These are phyloP conservation scores for Salisapilia sapeloensis DNA, from an alignment of 352 stramenopile species.

Conservation along the genomic window DNA sequence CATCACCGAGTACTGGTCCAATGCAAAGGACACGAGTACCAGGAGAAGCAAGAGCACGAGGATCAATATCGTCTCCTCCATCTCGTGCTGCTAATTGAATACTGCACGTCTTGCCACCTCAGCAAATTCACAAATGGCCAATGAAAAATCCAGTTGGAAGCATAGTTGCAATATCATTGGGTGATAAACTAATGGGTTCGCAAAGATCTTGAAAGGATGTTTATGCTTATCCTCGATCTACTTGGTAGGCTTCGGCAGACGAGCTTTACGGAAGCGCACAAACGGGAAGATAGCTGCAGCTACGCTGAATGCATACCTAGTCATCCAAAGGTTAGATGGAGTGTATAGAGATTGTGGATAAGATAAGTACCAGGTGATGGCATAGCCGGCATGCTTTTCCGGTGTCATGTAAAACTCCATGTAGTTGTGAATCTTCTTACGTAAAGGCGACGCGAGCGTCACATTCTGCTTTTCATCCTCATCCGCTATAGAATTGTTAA, in stretches of 20 bases:
- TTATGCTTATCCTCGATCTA: neutral
- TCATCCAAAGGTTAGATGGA: neutral
- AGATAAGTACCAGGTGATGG: constrained; percentile 46
- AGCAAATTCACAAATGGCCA: too few relatives aligned
- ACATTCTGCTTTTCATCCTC: constrained; percentile 11
- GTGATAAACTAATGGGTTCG: too few relatives aligned
- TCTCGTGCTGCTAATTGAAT: too few relatives aligned
- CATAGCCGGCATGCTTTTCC: constrained; percentile 71
- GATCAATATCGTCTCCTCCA: constrained; percentile 72
- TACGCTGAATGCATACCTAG: constrained; percentile 66
- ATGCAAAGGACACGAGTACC: constrained; percentile 78
- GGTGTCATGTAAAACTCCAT: constrained; percentile 83
- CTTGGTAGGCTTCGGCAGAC: constrained; percentile 7
- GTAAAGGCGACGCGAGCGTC: constrained; percentile 32
- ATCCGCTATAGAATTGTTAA: too few relatives aligned
- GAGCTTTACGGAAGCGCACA: constrained; percentile 46
- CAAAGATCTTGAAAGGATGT: too few relatives aligned
- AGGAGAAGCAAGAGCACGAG: constrained; percentile 77
- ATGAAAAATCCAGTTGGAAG: too few relatives aligned
- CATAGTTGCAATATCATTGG: too few relatives aligned
- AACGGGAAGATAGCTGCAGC: constrained; percentile 47
- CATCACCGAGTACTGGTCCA: constrained; percentile 73
- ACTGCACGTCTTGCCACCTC: too few relatives aligned
- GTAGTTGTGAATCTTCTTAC: constrained; percentile 66
- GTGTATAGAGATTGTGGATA: neutral